These are phyloP conservation scores for Wickerhamiella azymoides DNA, from an alignment of 805 yeast species.

Conservation along the genomic window DNA sequence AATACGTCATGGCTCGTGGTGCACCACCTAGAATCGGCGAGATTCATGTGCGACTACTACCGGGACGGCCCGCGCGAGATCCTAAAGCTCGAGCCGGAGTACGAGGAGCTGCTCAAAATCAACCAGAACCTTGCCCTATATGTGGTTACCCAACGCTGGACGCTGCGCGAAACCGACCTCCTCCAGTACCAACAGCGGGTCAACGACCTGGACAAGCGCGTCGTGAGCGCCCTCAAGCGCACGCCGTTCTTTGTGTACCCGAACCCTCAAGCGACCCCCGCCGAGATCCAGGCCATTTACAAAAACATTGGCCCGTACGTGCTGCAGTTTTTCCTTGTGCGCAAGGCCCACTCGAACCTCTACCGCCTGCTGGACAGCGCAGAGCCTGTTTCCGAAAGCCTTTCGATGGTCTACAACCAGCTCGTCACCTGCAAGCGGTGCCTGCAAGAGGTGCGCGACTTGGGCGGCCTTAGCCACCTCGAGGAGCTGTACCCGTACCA, in stretches of 20 bases:
- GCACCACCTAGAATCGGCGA: conserved; percentile 12
- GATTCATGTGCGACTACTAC: conserved; percentile 11
- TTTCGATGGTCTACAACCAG: conserved; percentile 89
- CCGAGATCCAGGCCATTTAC: background rate
- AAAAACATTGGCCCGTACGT: background rate
- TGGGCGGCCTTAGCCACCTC: conserved; percentile 79
- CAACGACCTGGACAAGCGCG: conserved; percentile 43
- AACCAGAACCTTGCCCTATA: conserved; percentile 68
- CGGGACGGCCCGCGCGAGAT: conserved; percentile 26
- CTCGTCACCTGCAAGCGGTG: conserved; percentile 83
- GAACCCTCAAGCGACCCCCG: background rate
- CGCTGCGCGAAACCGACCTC: conserved; percentile 88
- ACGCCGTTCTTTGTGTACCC: conserved; percentile 5
- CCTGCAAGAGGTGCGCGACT: conserved; percentile 72
- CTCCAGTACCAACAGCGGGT: conserved; percentile 67
- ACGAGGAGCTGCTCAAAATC: conserved; percentile 47
- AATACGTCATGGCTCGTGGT: background rate
- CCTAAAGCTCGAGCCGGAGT: conserved; percentile 42
- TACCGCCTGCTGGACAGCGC: conserved; percentile 80
- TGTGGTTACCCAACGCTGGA: conserved; percentile 91
- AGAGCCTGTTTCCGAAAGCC: conserved; percentile 90
- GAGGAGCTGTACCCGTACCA: conserved; percentile 94
- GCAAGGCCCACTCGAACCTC: conserved; percentile 83
- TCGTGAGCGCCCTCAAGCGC: background rate
- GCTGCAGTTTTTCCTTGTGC: conserved; percentile 45